phyloP scores from a whole-genome alignment of 2,329 filamentous ascomycete genomes.

The Ophiocordyceps unilateralis region DNA sequence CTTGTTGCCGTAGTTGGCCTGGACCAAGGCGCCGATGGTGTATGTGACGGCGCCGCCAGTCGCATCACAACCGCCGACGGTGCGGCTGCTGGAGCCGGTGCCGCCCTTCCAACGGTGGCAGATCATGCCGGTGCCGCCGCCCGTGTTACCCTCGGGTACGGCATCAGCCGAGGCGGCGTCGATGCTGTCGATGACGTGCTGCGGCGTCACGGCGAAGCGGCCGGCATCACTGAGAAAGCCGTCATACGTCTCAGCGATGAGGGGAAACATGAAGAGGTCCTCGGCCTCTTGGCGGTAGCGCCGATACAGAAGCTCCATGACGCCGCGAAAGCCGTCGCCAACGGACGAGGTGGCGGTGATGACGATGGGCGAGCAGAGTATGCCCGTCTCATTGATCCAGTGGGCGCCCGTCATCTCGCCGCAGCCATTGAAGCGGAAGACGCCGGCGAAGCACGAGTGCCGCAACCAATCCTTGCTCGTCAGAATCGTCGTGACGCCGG shows the following conservation, averaged over 20 bases:
- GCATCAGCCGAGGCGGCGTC: constrained; percentile 27
- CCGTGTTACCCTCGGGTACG: constrained; percentile 44
- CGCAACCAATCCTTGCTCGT: constrained; percentile 26
- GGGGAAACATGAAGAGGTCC: constrained; percentile 36
- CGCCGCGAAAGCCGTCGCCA: constrained; percentile 39
- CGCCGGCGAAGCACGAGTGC: constrained; percentile 26
- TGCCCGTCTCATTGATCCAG: constrained; percentile 44
- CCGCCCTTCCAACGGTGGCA: constrained; percentile 51
- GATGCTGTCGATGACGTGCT: constrained; percentile 37
- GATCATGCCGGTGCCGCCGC: constrained; percentile 52
- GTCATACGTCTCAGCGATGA: constrained; percentile 47
- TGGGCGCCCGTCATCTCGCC: constrained; percentile 45
- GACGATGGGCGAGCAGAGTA: constrained; percentile 40
- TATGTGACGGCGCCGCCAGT: constrained; percentile 23
- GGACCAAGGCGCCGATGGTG: constrained; percentile 43
- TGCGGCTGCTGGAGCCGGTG: constrained; percentile 42
- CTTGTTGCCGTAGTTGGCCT: constrained; percentile 46
- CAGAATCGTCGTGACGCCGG: constrained; percentile 31
- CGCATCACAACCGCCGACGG: constrained; percentile 28
- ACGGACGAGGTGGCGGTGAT: constrained; percentile 42
- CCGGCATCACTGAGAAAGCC: constrained; percentile 41
- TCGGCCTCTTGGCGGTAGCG: constrained; percentile 25
- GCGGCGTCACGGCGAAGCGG: constrained; percentile 34
- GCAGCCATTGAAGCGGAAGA: constrained; percentile 46
- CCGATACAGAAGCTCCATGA: constrained; percentile 36